A percentile compares a stretch with the other conserved stretches of the same genome.
Evolutionary conservation across 192 early-diverging fungal species (phyloP).

Genomic region (Bifiguratus adelaidae): DNA sequence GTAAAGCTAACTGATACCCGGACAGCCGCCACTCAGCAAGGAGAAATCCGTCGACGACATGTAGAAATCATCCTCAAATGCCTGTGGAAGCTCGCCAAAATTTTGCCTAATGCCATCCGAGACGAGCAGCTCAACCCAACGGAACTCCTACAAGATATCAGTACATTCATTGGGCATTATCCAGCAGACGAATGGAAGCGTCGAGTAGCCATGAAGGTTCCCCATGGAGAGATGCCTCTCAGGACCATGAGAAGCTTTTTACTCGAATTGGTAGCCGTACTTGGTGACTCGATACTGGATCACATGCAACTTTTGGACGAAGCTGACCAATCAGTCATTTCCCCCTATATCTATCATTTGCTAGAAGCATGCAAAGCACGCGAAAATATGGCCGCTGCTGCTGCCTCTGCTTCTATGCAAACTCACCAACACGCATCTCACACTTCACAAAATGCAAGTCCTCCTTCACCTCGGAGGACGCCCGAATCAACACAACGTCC

Average conservation of each 20-base stretch:
- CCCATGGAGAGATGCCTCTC: constrained; percentile 84
- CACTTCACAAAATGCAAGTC: not conserved
- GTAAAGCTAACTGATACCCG: too few relatives aligned
- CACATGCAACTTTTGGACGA: constrained; percentile 50
- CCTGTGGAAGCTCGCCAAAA: constrained; percentile 90
- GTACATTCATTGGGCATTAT: constrained; percentile 68
- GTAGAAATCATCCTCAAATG: constrained; percentile 92
- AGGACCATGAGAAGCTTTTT: constrained; percentile 90
- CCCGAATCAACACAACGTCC: too few relatives aligned
- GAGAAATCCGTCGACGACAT: constrained; percentile 65
- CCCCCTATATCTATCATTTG: constrained; percentile 48
- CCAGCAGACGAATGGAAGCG: constrained; percentile 83
- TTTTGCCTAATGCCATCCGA: constrained; percentile 57
- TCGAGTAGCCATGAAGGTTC: constrained; percentile 55
- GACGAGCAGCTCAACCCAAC: constrained; percentile 47
- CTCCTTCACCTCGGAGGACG: too few relatives aligned
- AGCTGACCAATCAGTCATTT: constrained; percentile 44
- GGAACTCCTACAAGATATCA: constrained; percentile 59
- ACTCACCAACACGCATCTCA: constrained; percentile 4
- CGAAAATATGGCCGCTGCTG: too few relatives aligned
- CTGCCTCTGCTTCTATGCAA: too few relatives aligned
- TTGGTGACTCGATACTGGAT: constrained; percentile 50
- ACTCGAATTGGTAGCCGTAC: constrained; percentile 55
- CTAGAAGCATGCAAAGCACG: constrained; percentile 29
- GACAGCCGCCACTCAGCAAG: constrained; percentile 26